Conservation (phyloP, 2,329 filamentous ascomycete genomes). For the Bisporella sp. region DNA sequence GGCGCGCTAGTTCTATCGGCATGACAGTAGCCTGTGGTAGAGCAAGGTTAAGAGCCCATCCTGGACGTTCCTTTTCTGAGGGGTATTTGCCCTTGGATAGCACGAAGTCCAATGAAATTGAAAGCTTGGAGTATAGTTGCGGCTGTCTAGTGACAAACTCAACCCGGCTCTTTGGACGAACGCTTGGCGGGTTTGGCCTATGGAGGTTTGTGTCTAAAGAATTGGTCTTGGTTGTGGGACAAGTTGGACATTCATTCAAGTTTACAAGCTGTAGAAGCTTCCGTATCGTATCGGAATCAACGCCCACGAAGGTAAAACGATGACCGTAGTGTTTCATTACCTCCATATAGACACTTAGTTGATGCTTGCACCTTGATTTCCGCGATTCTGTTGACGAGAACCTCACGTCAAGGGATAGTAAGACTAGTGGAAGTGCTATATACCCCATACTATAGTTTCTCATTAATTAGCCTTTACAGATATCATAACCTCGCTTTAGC, state of each 20-base stretch:
- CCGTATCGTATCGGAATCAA: not conserved
- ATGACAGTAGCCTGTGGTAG: conserved; percentile 15
- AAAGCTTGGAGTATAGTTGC: not conserved
- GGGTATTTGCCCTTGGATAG: not conserved
- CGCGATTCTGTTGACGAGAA: not conserved
- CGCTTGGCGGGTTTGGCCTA: not conserved
- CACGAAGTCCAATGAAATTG: not conserved
- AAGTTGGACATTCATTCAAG: not conserved
- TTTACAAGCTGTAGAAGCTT: not conserved
- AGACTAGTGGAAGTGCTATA: not conserved
- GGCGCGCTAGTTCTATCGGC: not conserved
- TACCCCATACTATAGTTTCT: not conserved
- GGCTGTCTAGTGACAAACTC: not conserved
- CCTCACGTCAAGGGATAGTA: not conserved
- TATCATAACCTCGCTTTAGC: not conserved
- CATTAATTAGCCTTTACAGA: not conserved
- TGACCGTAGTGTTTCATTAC: not conserved
- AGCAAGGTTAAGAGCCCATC: conserved; percentile 11
- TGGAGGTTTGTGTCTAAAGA: not conserved
- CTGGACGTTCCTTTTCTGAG: not conserved
- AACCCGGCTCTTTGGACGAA: not conserved
- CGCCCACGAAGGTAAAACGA: not conserved
- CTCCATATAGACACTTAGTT: not conserved
- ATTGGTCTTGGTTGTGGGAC: not conserved
- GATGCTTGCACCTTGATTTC: not conserved